These are phyloP conservation scores for Monosporascus sp. DNA, from an alignment of 2,329 filamentous ascomycete genomes.

Conservation along the genomic window DNA sequence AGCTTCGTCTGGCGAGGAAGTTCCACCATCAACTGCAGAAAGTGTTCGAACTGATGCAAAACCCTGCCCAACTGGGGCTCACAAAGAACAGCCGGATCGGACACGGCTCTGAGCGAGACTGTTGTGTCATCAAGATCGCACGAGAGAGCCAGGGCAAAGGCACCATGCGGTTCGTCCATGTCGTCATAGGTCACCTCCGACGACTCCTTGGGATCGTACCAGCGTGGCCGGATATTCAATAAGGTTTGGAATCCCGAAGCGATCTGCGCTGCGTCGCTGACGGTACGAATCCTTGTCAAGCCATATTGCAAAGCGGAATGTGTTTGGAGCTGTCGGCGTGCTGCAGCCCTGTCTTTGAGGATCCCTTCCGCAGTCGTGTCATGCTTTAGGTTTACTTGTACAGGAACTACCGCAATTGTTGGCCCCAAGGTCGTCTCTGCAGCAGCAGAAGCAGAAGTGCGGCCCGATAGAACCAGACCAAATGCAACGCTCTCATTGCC, in stretches of 20 bases:
- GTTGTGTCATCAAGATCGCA: slow-evolving; percentile 1
- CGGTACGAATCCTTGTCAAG: background rate
- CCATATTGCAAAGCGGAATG: slow-evolving; percentile 5
- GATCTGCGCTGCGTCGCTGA: slow-evolving; percentile 6
- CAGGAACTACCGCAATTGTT: slow-evolving; percentile 7
- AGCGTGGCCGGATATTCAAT: slow-evolving; percentile 6
- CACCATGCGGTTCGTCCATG: background rate
- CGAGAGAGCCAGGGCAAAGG: slow-evolving; percentile 2
- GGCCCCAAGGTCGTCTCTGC: slow-evolving; percentile 5
- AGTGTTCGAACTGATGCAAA: slow-evolving; percentile 7
- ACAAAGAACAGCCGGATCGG: slow-evolving; percentile 1
- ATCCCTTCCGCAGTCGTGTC: slow-evolving; percentile 3
- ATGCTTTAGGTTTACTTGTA: slow-evolving; percentile 7
- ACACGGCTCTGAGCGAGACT: slow-evolving; percentile 1
- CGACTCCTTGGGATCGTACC: background rate
- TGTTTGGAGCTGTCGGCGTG: slow-evolving; percentile 4
- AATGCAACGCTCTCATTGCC: slow-evolving; percentile 8
- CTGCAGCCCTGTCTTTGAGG: slow-evolving; percentile 5
- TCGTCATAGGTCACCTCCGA: slow-evolving; percentile 1
- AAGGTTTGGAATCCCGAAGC: slow-evolving; percentile 7
- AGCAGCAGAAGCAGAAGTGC: background rate
- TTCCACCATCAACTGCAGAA: background rate
- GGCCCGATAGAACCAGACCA: slow-evolving; percentile 9
- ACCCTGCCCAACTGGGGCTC: slow-evolving; percentile 1
- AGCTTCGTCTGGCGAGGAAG: slow-evolving; percentile 3